phyloP scores from a whole-genome alignment of 2,329 filamentous ascomycete species.

The Thermomyces lanuginosus region DNA sequence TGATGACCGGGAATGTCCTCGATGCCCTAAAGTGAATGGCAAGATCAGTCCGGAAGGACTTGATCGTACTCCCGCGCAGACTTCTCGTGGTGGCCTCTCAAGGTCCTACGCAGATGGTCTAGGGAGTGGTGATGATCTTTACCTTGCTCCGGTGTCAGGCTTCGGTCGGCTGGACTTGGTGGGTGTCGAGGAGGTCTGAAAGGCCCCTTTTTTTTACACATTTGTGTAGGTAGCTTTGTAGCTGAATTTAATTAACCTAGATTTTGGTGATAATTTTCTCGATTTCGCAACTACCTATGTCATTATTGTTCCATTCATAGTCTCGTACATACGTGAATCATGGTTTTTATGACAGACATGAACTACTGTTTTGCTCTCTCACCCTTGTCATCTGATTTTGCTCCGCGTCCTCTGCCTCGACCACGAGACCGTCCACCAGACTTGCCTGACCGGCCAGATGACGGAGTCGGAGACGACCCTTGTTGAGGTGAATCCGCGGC shows the following conservation, averaged over 20 bases:
- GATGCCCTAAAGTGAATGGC: conserved; percentile 68
- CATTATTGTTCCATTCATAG: conserved; percentile 2
- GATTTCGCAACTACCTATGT: conserved; percentile 1
- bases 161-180: conserved; percentile 63
- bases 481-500: conserved; percentile 2
- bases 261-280: conserved; percentile 2
- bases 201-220: conserved; percentile 40
- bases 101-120: conserved; percentile 29
- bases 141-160: conserved; percentile 54
- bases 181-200: conserved; percentile 86
- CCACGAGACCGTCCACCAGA: conserved; percentile 6
- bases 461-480: conserved; percentile 2
- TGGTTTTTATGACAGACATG: too few species aligned
- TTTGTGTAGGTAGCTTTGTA: conserved; percentile 1
- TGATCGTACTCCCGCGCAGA: conserved; percentile 30
- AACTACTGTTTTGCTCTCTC: too few species aligned
- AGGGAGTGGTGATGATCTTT: conserved; percentile 93
- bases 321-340: too few species aligned
- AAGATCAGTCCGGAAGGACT: conserved; percentile 10
- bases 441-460: conserved; percentile 1
- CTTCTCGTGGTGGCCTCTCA: conserved; percentile 2
- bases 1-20: conserved; percentile 79
- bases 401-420: conserved; percentile 4
- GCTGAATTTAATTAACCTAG: not conserved
- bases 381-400: conserved; percentile 2